phyloP scores from a whole-genome alignment of 495 filamentous ascomycete genomes.

The Aspergillus indologenus region DNA sequence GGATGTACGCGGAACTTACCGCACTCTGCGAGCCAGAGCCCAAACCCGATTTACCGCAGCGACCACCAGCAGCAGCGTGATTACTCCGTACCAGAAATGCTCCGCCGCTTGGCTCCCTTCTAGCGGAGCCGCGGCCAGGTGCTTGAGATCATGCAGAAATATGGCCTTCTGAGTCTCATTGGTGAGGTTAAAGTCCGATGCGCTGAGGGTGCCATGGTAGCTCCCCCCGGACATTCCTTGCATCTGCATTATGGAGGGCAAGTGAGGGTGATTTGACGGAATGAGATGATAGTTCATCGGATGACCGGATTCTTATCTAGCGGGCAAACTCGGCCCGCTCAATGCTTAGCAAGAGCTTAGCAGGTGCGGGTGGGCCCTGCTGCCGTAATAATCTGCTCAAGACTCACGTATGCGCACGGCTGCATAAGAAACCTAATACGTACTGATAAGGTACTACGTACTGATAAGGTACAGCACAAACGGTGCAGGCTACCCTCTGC shows the following conservation, averaged over 20 bases:
- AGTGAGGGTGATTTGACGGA: background rate
- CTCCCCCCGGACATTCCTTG: background rate
- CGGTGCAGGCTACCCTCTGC: too few relatives aligned
- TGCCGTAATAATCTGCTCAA: conserved; percentile 5
- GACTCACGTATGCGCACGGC: too few relatives aligned
- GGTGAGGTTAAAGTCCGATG: background rate
- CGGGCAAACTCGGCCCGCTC: background rate
- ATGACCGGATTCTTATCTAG: background rate
- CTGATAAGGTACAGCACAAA: too few relatives aligned
- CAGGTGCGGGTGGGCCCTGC: background rate
- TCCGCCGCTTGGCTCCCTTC: background rate
- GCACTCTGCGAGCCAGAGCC: background rate
- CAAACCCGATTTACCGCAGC: background rate
- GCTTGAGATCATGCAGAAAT: conserved; percentile 2
- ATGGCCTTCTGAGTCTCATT: background rate
- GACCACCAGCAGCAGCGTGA: background rate
- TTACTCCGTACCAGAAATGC: background rate
- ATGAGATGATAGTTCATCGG: background rate
- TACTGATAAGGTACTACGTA: too few relatives aligned
- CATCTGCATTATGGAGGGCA: background rate
- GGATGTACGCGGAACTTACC: background rate
- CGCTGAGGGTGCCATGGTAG: background rate
- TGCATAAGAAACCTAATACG: too few relatives aligned
- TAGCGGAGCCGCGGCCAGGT: background rate
- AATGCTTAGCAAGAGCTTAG: background rate